A percentile compares a stretch with the other conserved stretches of the same genome.
Conservation (phyloP, 306 rosid genomes). For the Vigna nakashimae region DNA sequence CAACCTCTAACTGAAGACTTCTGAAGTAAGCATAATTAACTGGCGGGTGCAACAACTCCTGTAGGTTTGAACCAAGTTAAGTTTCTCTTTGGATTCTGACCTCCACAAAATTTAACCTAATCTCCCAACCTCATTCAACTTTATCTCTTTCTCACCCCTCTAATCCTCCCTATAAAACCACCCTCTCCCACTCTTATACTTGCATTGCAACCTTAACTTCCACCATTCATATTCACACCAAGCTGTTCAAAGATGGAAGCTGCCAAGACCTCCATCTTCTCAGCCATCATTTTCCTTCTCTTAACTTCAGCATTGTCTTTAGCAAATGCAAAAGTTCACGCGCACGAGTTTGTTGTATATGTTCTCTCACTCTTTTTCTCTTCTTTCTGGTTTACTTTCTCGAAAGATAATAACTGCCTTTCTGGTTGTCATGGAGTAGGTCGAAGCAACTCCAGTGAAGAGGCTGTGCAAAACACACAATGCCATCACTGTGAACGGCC, state of each 20-base stretch:
- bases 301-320: conserved; percentile 58
- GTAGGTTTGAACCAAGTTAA: conserved; percentile 66
- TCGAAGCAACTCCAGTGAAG: conserved; percentile 94
- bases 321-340: conserved; percentile 65
- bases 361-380: conserved; percentile 35
- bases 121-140: conserved; percentile 62
- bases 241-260: conserved; percentile 44
- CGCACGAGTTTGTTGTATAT: conserved; percentile 83
- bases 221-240: background rate
- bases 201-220: conserved; percentile 35
- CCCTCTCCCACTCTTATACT: conserved; percentile 36
- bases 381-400: background rate
- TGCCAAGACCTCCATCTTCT: conserved; percentile 32
- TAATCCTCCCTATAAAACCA: conserved; percentile 52
- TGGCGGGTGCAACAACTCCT: conserved; percentile 94
- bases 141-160: conserved; percentile 41
- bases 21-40: conserved; percentile 60
- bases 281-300: conserved; percentile 61
- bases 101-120: conserved; percentile 64
- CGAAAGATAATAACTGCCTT: background rate
- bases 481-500: conserved; percentile 85
- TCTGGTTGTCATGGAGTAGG: conserved; percentile 46
- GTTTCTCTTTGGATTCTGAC: conserved; percentile 48
- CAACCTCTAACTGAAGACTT: conserved; percentile 53
- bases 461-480: conserved; percentile 97